Evolutionary conservation across 2,329 filamentous ascomycete species (phyloP), one percentile per base, ranked within the genome.

Genomic region (Sporothrix sp.): DNA sequence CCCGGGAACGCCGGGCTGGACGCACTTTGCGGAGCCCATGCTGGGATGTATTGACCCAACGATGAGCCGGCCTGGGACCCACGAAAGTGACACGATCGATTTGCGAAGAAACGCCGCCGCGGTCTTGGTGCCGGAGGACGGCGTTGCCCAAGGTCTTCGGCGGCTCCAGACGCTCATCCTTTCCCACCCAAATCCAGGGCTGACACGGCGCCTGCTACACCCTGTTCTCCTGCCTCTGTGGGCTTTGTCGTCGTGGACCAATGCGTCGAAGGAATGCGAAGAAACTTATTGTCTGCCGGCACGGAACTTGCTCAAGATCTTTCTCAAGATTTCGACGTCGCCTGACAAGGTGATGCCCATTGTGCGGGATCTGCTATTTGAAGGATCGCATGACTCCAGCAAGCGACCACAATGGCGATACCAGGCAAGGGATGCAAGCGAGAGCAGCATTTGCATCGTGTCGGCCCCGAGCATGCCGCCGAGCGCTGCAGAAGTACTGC

Each of bases 121-220:
- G 13, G 61, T 74, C 0, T 54, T 84, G 9, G 72, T 81, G 14
- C 55, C 66, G 6, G 63, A 74, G 3, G 58, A 66, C 1, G 66
- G 74, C 2, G 63, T 87, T 4, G 66, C 69, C 16, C 62, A 62
- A 30, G 73, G 78, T 1, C 60, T 87, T 2, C 69, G 66, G 28
- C 72, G 82, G 14, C 62, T 87, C 1, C 71, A 69, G 32, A 68
- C 72, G 1, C 64, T 87, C 1, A 61, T 81, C 1, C 68, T 76
- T 18, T 82, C 81, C 0, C 83, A 84, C 58, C 81, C 82, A 0
- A 82, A 85, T 50, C 78, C 82, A 0, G 81, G 81, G 0, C 65
- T 87, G 9, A 76, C 80, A 39, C 80, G 74, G 55, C 71, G 84
- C 46, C 66, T 87, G 1, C 63, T 86, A 2, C 67, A 69, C 3